A percentile compares a stretch with the other conserved stretches of the same genome.
Conservation (phyloP, 768 basidiomycete species). For the Hygrophorus pudorinus region DNA sequence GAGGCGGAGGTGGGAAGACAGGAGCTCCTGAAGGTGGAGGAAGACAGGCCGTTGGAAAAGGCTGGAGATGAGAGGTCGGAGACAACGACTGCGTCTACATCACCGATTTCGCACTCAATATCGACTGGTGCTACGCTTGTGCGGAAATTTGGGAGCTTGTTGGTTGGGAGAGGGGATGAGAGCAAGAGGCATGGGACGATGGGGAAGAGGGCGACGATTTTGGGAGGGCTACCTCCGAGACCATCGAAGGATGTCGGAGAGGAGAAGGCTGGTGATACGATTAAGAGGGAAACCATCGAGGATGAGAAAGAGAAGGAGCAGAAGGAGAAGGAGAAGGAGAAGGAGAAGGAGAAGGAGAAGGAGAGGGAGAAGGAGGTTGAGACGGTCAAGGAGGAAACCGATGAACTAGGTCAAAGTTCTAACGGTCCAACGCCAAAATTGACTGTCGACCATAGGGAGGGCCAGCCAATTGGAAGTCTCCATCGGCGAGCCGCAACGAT, state of each 20-base stretch:
- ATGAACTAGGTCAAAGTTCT: slow-evolving; percentile 2
- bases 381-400: slow-evolving; percentile 5
- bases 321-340: slow-evolving; percentile 16
- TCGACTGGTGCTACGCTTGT: slow-evolving; percentile 65
- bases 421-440: slow-evolving; percentile 16
- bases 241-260: slow-evolving; percentile 26
- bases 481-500: slow-evolving; percentile 76
- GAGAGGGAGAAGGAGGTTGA: slow-evolving; percentile 10
- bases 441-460: slow-evolving; percentile 27
- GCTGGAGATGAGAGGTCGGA: slow-evolving; percentile 19
- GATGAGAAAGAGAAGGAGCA: slow-evolving; percentile 17
- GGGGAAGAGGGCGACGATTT: slow-evolving; percentile 41
- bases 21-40: slow-evolving; percentile 19
- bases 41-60: slow-evolving; percentile 17
- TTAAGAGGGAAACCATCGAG: too few species aligned
- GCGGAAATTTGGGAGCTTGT: slow-evolving; percentile 64
- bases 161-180: slow-evolving; percentile 40
- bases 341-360: slow-evolving; percentile 6
- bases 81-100: slow-evolving; percentile 1
- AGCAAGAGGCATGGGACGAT: slow-evolving; percentile 25
- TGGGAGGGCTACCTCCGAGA: slow-evolving; percentile 32
- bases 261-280: slow-evolving; percentile 17
- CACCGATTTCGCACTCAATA: slow-evolving; percentile 23
- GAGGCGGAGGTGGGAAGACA: slow-evolving; percentile 21
- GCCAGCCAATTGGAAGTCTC: slow-evolving; percentile 43